Base-by-base conservation (phyloP, 371 early-diverging fungal species). In the Rhizopus arrhizus region DNA sequence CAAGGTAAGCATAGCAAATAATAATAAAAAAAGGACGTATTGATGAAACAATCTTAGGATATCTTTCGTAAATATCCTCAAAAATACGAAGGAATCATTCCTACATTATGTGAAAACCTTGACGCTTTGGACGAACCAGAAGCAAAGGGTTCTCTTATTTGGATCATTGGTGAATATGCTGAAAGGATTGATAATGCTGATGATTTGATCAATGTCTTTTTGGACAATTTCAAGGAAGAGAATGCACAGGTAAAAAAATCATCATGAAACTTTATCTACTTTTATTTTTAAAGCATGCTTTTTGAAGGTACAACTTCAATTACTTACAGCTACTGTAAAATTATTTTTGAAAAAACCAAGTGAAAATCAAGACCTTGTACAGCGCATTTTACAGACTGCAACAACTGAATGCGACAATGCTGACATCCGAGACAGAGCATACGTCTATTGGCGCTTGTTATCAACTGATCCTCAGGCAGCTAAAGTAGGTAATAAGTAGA, bases 151-250 rank as follows among this genome's bases (percentile, higher is more conserved):
- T 89, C 95, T 2, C 72, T 95, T 72, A 89, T 95, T 58, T 97
- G 97, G 97, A 94, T 97, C 61, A 84, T 98, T 72, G 99, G 99
- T 56, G 94, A 98, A 74, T 95, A 97, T 69, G 93, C 95, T 4
- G 95, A 95, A 63, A 78, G 91, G 34, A 92, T 96, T 55, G 91
- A 90, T 31, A 94, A 95, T 65, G 89, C 95, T 0, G 82, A 83
- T 56, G 94, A 89, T 55, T 64, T 97, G 49, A 77, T 98, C 56
- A 87, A 89, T 29, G 79, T 80, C 3, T 92, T 91, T 72, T 71
- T 90, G 58, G 91, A 90, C 45, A 73, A 79, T 46, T 85, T 84
- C 59, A 72, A 84, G 33, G 83, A 85, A 65, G 88, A 89, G 53
- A 87, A 86, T 50, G 80, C 83, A 3, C 83, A 86, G 76, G 91